These are phyloP conservation scores for Pseudogymnoascus sp. DNA, from an alignment of 2,329 filamentous ascomycete genomes.

Conservation along the genomic window DNA sequence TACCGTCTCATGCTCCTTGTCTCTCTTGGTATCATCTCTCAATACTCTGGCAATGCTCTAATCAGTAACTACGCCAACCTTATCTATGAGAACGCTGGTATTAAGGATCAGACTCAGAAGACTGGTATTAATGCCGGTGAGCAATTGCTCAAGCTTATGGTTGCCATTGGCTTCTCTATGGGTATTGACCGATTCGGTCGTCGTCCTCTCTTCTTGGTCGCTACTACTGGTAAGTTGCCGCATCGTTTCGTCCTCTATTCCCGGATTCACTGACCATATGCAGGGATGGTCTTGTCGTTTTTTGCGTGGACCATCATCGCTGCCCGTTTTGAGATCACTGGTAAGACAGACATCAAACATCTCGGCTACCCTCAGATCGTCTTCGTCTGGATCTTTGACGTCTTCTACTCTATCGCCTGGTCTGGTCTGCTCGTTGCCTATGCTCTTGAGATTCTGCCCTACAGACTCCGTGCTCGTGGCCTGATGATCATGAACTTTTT, in stretches of 20 bases:
- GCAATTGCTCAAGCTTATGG: slow-evolving; percentile 37
- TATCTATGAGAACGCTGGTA: slow-evolving; percentile 53
- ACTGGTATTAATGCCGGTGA: slow-evolving; percentile 27
- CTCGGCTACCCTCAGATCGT: slow-evolving; percentile 35
- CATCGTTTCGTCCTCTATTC: not conserved
- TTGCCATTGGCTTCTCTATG: slow-evolving; percentile 47
- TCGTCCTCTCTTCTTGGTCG: slow-evolving; percentile 44
- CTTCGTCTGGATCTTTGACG: slow-evolving; percentile 41
- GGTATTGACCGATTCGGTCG: slow-evolving; percentile 47
- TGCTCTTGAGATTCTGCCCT: slow-evolving; percentile 42
- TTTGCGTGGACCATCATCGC: slow-evolving; percentile 41
- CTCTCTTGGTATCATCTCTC: slow-evolving; percentile 57
- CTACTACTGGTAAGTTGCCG: slow-evolving; percentile 15
- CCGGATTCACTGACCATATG: slow-evolving; percentile 19
- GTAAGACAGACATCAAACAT: slow-evolving; percentile 23
- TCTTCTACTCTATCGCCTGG: slow-evolving; percentile 48
- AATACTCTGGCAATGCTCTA: slow-evolving; percentile 59
- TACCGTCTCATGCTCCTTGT: slow-evolving; percentile 54
- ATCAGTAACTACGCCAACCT: slow-evolving; percentile 59
- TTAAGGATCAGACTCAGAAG: slow-evolving; percentile 30
- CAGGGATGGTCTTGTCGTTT: slow-evolving; percentile 36
- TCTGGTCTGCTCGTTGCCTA: slow-evolving; percentile 49
- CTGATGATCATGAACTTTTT: slow-evolving; percentile 57
- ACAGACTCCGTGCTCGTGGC: slow-evolving; percentile 34
- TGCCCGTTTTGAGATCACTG: slow-evolving; percentile 36